Percentiles rank a stretch among this genome's conserved stretches.
Conservation (phyloP, 352 stramenopile species). For the Lagenidium sp. region DNA sequence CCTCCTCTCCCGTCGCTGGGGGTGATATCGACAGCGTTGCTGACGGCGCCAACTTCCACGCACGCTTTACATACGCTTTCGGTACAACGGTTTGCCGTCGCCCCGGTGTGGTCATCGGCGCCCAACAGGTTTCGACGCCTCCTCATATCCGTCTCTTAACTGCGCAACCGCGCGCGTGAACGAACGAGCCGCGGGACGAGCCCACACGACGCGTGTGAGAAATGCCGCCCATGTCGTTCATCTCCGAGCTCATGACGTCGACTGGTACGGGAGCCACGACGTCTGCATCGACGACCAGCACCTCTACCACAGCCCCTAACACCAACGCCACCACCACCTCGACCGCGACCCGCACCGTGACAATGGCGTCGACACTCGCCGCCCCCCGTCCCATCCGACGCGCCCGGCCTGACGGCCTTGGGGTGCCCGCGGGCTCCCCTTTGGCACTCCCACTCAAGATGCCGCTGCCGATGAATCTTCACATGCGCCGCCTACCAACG, state of each 20-base stretch:
- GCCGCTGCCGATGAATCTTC: neutral
- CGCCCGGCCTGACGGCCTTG: neutral
- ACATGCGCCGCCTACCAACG: neutral
- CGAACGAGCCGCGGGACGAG: neutral
- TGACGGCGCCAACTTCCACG: too few species aligned
- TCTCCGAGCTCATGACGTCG: slow-evolving; percentile 44
- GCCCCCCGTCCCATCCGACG: neutral
- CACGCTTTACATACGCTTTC: too few species aligned
- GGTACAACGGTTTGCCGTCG: too few species aligned
- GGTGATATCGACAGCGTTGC: too few species aligned
- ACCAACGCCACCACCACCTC: too few species aligned
- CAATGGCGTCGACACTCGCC: neutral
- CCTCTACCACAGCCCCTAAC: slow-evolving; percentile 1
- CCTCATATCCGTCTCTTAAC: too few species aligned
- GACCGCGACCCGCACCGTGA: too few species aligned
- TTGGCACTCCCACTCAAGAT: neutral
- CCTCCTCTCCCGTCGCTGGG: too few species aligned
- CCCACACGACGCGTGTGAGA: slow-evolving; percentile 1
- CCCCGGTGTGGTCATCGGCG: too few species aligned
- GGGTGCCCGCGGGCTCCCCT: neutral
- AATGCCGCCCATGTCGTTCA: slow-evolving; percentile 51
- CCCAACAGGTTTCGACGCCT: too few species aligned
- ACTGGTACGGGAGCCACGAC: slow-evolving; percentile 7
- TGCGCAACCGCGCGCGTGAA: neutral
- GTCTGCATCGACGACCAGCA: slow-evolving; percentile 1